These are phyloP conservation scores for Suillus plorans DNA, from an alignment of 768 basidiomycete species.

Conservation along the genomic window DNA sequence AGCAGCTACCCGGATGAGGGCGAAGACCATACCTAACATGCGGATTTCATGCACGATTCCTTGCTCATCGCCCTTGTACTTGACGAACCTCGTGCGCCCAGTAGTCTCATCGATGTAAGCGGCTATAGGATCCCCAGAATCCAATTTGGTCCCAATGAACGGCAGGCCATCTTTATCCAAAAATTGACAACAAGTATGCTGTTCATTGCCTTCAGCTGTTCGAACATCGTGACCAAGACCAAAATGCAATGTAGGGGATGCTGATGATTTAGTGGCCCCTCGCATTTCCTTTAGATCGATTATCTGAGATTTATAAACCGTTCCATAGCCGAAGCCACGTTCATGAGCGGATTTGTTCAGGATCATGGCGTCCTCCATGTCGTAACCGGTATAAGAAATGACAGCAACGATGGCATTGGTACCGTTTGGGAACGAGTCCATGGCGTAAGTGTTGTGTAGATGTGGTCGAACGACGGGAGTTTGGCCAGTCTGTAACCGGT, in stretches of 20 bases:
- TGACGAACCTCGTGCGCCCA: slow-evolving; percentile 79
- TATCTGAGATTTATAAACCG: slow-evolving; percentile 92
- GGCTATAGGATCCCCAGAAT: slow-evolving; percentile 76
- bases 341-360: slow-evolving; percentile 98
- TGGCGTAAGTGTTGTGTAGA: slow-evolving; percentile 91
- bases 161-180: slow-evolving; percentile 88
- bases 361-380: slow-evolving; percentile 99
- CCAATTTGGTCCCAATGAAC: slow-evolving; percentile 64
- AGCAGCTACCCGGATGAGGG: slow-evolving; percentile 1
- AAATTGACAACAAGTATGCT: slow-evolving; percentile 46
- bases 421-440: slow-evolving; percentile 98
- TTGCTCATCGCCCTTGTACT: slow-evolving; percentile 95
- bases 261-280: slow-evolving; percentile 57
- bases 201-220: slow-evolving; percentile 44
- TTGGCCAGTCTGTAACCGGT: slow-evolving; percentile 93
- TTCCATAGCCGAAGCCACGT: slow-evolving; percentile 95
- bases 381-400: slow-evolving; percentile 99
- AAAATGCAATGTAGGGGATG: slow-evolving; percentile 81
- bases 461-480: slow-evolving; percentile 91
- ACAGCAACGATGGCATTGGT: slow-evolving; percentile 99
- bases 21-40: slow-evolving; percentile 62
- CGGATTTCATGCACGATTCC: slow-evolving; percentile 91
- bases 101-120: slow-evolving; percentile 88
- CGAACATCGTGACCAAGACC: slow-evolving; percentile 79
- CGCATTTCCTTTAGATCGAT: slow-evolving; percentile 84